Evolutionary conservation across 2,329 filamentous ascomycete species (phyloP), one percentile per base, ranked within the genome.

Genomic region (Botryosphaeria agaves): DNA sequence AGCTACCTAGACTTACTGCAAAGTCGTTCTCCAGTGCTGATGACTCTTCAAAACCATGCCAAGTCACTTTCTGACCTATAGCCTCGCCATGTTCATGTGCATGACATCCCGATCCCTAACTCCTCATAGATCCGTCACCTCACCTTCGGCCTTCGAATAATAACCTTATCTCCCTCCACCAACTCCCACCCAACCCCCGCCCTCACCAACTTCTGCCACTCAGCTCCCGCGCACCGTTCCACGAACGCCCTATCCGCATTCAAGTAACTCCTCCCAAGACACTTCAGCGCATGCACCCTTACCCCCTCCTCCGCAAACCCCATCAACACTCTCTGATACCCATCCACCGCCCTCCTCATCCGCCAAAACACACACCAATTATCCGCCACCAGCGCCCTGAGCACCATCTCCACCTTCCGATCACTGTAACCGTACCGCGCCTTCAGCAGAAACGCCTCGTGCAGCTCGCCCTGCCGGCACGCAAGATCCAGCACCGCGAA

Each of bases 401-500:
- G 58, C 16, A 80, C 66, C 4, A 59, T 59, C 42, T 82, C 73
- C 1, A 94, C 63, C 31, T 74, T 69, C n/a, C 62, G 49, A 46
- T 83, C 81, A 28, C 59, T 59, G 33, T 84, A 66, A 5, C 52
- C 52, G 50, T 79, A 78, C 15, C 56, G 49, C 30, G 67, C 57
- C 32, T 74, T 69, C 32, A 84, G 57, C 3, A 68, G 61, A 45
- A 77, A 82, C 2, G 87, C 89, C 32, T 76, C 72, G 2, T 68
- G 64, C 16, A 92, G 57, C 39, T 92, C 72, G 8, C 69, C 65
- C 39, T 85, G 73, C 15, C 89, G 74, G 48, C 89, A 95, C 5
- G 84, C 84, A 24, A 84, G 69, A 54, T 98, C 89, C 16, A 98
- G 68, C 29, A 94, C 72, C 16, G 83, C 64, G 45, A 93, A 92